These are phyloP conservation scores for Chaetomium cochliodes DNA, from an alignment of 495 filamentous ascomycete species.

Conservation along the genomic window DNA sequence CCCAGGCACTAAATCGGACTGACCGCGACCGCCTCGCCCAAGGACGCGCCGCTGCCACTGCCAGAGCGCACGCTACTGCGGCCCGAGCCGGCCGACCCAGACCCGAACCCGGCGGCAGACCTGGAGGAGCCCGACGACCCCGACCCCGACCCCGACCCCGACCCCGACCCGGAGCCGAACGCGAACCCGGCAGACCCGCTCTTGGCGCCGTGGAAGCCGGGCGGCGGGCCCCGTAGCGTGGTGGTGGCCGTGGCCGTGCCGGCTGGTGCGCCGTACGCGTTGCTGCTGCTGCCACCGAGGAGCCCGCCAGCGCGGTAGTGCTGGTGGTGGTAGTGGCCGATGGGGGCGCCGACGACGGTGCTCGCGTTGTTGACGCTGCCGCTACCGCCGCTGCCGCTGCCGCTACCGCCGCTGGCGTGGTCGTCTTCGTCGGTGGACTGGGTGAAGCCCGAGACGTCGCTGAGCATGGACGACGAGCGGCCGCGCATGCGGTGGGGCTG, in stretches of 20 bases:
- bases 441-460: constrained; percentile 64
- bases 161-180: no score
- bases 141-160: constrained; percentile 20
- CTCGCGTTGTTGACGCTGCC: constrained; percentile 5
- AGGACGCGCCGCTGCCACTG: constrained; percentile 37
- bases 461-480: constrained; percentile 66
- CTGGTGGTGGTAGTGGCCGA: background rate
- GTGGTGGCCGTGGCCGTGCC: constrained; percentile 11
- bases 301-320: background rate
- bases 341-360: constrained; percentile 16
- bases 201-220: constrained; percentile 33
- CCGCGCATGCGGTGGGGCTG: constrained; percentile 46
- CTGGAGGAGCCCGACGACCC: background rate
- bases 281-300: constrained; percentile 9
- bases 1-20: constrained; percentile 32
- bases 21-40: constrained; percentile 28
- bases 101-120: constrained; percentile 26
- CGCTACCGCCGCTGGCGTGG: constrained; percentile 8
- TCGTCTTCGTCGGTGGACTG: constrained; percentile 51
- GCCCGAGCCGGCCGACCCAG: constrained; percentile 30
- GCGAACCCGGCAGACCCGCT: no score
- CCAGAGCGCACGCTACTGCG: constrained; percentile 41
- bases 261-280: constrained; percentile 11
- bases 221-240: constrained; percentile 30
- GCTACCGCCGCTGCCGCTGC: background rate